Conservation (phyloP, 371 early-diverging fungal genomes). For the Mucor mucedo region DNA sequence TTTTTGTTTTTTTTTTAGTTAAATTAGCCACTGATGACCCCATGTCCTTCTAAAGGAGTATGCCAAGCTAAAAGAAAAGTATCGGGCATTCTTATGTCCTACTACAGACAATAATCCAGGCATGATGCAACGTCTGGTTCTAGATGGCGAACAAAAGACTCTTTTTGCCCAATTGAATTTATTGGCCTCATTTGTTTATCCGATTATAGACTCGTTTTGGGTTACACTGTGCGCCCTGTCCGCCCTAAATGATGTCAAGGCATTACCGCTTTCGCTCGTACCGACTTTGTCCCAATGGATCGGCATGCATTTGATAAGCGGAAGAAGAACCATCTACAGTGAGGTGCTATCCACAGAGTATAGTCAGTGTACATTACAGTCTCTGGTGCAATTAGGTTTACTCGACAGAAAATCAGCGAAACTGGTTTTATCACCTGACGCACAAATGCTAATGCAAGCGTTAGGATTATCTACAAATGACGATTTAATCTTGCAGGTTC, state of each 20-base stretch:
- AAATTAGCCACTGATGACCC: background rate
- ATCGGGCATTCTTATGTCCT: background rate
- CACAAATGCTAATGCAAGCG: constrained; percentile 37
- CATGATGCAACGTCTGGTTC: background rate
- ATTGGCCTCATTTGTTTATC: constrained; percentile 40
- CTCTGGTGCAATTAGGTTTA: constrained; percentile 27
- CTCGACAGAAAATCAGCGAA: constrained; percentile 24
- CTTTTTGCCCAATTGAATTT: constrained; percentile 23
- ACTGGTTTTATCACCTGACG: constrained; percentile 33
- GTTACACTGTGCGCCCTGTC: constrained; percentile 39
- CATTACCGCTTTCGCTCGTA: constrained; percentile 29
- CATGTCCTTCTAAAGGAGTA: constrained; percentile 1
- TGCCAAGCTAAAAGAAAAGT: background rate
- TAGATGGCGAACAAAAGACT: background rate
- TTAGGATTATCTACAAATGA: constrained; percentile 38
- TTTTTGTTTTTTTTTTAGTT: background rate
- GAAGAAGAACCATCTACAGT: constrained; percentile 41
- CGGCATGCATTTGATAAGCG: constrained; percentile 44
- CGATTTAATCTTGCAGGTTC: constrained; percentile 18
- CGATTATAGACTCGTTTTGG: constrained; percentile 38
- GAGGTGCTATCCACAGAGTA: constrained; percentile 42
- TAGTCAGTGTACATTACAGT: constrained; percentile 25
- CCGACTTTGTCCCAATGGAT: constrained; percentile 41
- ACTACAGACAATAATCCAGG: background rate
- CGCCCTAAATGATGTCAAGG: constrained; percentile 27